A percentile compares a stretch with the other conserved stretches of the same genome.
Evolutionary conservation across 345 rosid species (phyloP).

Genomic region (Brassica napus): Da-Ae NC_063442.1:38678501-38679000

Average conservation of each 20-base stretch:
- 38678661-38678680: background rate
- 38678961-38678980: background rate
- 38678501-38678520: no score
- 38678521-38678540: background rate
- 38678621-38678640: background rate
- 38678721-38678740: background rate
- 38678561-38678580: background rate
- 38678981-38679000: background rate
- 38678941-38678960: background rate
- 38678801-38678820: background rate
- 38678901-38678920: background rate
- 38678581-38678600: background rate
- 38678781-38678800: background rate
- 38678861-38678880: background rate
- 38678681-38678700: background rate
- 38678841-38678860: background rate
- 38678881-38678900: conserved; percentile 4
- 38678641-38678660: background rate
- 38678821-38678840: background rate
- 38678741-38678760: background rate
- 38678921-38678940: background rate
- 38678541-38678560: background rate
- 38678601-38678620: background rate
- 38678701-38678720: background rate
- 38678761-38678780: background rate